Base-by-base conservation (phyloP, 1,139 yeast species). In the Arxiozyma bovina region DNA sequence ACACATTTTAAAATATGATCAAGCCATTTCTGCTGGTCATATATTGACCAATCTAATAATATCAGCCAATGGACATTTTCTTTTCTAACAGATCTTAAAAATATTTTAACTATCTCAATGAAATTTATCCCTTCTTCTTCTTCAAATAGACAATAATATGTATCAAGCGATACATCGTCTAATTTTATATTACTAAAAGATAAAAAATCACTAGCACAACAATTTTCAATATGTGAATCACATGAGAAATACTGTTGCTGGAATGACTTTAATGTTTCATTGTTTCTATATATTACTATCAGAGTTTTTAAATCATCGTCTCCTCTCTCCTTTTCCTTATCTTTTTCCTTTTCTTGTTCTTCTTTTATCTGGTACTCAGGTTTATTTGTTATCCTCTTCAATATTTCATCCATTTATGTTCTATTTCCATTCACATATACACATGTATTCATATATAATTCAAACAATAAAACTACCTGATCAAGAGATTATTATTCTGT, bases 31-130 rank as follows among this genome's bases (percentile, higher is more conserved):
- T 54, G 55, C 18, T 62, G 63, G 38, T 53, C 53, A 11, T 54
- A 48, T 38, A 53, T 50, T 5, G 57, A 38, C 66, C 66, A 63
- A 54, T 63, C 65, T 15, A 63, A 50, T 15, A 63, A 23, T 34
- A 59, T 55, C n/a, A 57, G 51, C 61, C 61, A 61, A 25, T 54
- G 55, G 18, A 57, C 50, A 12, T 42, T 23, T 21, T 50, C 23
- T 12, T 48, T 34, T 18, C 27, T 43, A 40, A 25, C 40, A n/a
- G 22, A 12, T 6, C 22, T 41, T 9, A 27, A 30, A 34, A 52
- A 50, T 34, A 52, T 50, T 38, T 34, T 27, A 11, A 50, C 38
- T 17, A 50, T 45, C 22, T 21, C 11, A 9, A 49, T 27, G 17
- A 20, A 27, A 30, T 49, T 25, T 17, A 30, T 18, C 20, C 41